Conservation (phyloP, 139 green algal species). For the Asterochloris erici region DNA sequence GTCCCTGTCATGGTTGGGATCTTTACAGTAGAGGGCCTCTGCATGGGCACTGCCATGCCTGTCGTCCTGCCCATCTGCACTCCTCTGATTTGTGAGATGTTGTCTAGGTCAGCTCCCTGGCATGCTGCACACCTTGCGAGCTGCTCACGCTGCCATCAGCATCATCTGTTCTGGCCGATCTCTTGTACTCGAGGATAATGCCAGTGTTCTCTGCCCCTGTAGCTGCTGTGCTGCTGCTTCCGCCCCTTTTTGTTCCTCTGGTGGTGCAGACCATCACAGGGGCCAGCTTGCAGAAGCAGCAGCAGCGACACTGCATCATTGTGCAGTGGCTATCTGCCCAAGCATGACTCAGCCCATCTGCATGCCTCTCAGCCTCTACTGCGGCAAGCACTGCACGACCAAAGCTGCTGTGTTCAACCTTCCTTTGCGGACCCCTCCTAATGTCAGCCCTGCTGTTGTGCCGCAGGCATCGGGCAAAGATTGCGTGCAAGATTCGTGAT, state of each 20-base stretch:
- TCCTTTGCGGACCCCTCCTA: neutral
- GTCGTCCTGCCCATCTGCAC: neutral
- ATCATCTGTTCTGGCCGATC: too few species aligned
- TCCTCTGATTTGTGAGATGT: neutral
- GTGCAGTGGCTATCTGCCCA: neutral
- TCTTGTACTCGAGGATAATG: too few species aligned
- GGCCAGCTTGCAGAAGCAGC: neutral
- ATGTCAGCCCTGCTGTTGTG: neutral
- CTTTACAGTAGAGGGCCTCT: neutral
- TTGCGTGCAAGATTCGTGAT: conserved; percentile 62
- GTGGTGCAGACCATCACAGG: too few species aligned
- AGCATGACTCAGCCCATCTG: too few species aligned
- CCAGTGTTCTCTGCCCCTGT: too few species aligned
- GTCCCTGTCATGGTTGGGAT: neutral
- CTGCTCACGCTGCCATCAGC: too few species aligned
- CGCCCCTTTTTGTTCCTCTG: too few species aligned
- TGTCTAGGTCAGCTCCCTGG: neutral
- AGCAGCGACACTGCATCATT: neutral
- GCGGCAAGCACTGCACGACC: too few species aligned
- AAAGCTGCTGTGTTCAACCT: neutral
- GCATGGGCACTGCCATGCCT: neutral
- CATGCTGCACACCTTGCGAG: too few species aligned
- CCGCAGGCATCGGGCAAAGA: conserved; percentile 66
- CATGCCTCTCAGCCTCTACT: too few species aligned
- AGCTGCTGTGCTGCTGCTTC: too few species aligned